A percentile compares a stretch with the other conserved stretches of the same genome.
Evolutionary conservation across 192 early-diverging fungal species (phyloP).

Genomic region (Phlyctochytrium arcticum): DNA sequence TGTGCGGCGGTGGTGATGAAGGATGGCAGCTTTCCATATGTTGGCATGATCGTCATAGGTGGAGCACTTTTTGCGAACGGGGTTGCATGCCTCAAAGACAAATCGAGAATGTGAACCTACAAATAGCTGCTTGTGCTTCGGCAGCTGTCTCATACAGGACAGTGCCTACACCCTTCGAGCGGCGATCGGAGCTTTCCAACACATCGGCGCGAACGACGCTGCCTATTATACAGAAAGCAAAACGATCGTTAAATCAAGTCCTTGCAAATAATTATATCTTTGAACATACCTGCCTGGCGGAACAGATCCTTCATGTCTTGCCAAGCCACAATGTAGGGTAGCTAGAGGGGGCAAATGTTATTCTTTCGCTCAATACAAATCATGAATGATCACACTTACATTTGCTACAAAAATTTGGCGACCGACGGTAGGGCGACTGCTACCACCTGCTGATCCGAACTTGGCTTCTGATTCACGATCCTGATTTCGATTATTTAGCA

Average conservation of each 20-base stretch:
- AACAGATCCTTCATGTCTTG: constrained; percentile 87
- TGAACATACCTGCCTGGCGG: constrained; percentile 55
- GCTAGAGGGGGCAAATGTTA: constrained; percentile 36
- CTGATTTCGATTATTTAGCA: too few species aligned
- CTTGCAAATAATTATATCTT: too few species aligned
- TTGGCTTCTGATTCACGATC: constrained; percentile 59
- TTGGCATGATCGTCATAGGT: too few species aligned
- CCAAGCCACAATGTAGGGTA: constrained; percentile 76
- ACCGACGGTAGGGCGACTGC: constrained; percentile 7
- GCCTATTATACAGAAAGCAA: constrained; percentile 46
- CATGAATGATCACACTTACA: constrained; percentile 7
- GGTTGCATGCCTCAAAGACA: too few species aligned
- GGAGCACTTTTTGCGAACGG: too few species aligned
- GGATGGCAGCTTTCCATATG: too few species aligned
- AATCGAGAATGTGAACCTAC: too few species aligned
- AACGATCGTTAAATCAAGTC: too few species aligned
- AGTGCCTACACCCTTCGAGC: constrained; percentile 70
- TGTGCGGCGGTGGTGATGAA: too few species aligned
- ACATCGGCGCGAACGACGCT: constrained; percentile 69
- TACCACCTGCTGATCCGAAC: constrained; percentile 20
- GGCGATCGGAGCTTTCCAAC: constrained; percentile 48
- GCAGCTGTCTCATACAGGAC: constrained; percentile 66
- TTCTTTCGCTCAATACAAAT: not conserved
- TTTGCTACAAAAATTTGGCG: constrained; percentile 22
- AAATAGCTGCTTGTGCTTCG: constrained; percentile 69